Evolutionary conservation across 2,329 filamentous ascomycete species (phyloP).

Genomic region (Cladophialophora carrionii): DNA sequence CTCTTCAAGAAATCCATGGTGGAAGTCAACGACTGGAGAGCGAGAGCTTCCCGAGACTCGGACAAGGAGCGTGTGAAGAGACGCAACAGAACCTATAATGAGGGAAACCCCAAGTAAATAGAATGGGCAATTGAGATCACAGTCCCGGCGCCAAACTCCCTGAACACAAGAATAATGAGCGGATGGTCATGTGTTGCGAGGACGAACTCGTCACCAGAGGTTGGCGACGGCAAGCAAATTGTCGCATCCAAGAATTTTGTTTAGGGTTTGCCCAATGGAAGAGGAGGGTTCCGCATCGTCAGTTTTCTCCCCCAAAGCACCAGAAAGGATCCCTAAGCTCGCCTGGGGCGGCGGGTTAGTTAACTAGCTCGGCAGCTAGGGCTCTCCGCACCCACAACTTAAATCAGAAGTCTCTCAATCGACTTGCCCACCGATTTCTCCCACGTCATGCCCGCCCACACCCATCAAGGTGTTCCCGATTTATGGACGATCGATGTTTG

Average conservation of each 20-base stretch:
- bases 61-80: background rate
- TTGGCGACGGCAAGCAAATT: background rate
- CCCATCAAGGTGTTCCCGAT: background rate
- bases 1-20: slow-evolving; percentile 26
- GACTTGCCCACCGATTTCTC: background rate
- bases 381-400: slow-evolving; percentile 11
- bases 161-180: slow-evolving; percentile 8
- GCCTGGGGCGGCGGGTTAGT: background rate
- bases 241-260: slow-evolving; percentile 2
- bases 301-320: background rate
- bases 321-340: background rate
- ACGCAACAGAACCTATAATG: background rate
- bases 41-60: background rate
- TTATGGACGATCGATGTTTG: background rate
- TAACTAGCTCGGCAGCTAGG: background rate
- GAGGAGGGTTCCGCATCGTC: background rate
- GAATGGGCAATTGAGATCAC: slow-evolving; percentile 1
- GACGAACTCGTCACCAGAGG: background rate
- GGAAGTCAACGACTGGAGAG: background rate
- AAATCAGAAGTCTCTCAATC: slow-evolving; percentile 16
- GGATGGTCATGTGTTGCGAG: background rate
- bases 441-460: slow-evolving; percentile 5
- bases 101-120: background rate
- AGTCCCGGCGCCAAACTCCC: slow-evolving; percentile 9
- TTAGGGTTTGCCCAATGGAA: slow-evolving; percentile 7